Evolutionary conservation across 495 filamentous ascomycete species (phyloP).

Genomic region (Hypoxylon fragiforme): DNA sequence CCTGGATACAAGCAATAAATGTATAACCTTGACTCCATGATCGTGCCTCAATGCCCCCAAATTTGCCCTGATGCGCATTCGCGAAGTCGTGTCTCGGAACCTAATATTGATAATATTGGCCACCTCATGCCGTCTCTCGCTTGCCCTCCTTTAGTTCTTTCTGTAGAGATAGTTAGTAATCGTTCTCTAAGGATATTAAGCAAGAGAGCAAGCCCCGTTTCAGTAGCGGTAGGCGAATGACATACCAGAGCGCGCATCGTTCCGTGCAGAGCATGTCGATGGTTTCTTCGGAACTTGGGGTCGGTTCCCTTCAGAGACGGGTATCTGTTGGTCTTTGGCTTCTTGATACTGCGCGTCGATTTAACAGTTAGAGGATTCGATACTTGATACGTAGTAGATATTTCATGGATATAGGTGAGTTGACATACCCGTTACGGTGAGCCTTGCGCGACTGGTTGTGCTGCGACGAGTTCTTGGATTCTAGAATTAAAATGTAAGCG

Average conservation of each 20-base stretch:
- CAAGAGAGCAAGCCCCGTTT: too few relatives aligned
- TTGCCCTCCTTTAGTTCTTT: constrained; percentile 98
- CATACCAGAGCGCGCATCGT: constrained; percentile 97
- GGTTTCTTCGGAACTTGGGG: constrained; percentile 99
- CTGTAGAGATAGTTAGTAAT: constrained; percentile 62
- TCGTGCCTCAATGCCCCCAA: constrained; percentile 38
- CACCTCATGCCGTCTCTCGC: constrained; percentile 80
- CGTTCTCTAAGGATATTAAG: not conserved
- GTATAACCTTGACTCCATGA: constrained; percentile 43
- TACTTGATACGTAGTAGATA: not conserved
- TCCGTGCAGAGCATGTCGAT: constrained; percentile 98
- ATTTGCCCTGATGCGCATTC: constrained; percentile 39
- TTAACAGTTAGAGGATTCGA: constrained; percentile 10
- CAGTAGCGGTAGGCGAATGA: constrained; percentile 34
- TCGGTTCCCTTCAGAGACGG: constrained; percentile 98
- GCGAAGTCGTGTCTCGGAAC: constrained; percentile 38
- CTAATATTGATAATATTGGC: constrained; percentile 22
- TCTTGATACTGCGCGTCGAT: constrained; percentile 82
- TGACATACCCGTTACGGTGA: constrained; percentile 90
- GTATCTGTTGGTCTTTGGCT: constrained; percentile 98
- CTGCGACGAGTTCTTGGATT: constrained; percentile 99
- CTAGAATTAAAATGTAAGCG: constrained; percentile 45
- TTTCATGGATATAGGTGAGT: constrained; percentile 8
- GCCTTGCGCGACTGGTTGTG: constrained; percentile 96
- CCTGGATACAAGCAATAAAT: constrained; percentile 40